Percentiles rank a stretch among this genome's conserved stretches.
phyloP scores from a whole-genome alignment of 305 asterid species.

The Fraxinus sp. region DNA sequence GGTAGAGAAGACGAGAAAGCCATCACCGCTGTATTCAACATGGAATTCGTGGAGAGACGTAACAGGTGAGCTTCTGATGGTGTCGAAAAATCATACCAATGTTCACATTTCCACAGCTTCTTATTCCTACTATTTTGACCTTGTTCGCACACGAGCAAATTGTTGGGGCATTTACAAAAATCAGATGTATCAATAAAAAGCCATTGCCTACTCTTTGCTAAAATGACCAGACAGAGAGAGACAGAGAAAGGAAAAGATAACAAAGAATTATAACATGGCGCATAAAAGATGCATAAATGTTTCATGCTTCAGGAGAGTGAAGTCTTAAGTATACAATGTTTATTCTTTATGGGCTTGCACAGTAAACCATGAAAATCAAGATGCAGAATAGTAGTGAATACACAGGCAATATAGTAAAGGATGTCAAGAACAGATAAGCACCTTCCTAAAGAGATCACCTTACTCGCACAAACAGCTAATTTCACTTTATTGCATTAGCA shows the following conservation, averaged over 20 bases:
- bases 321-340: background rate
- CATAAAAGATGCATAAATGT: background rate
- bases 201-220: background rate
- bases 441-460: background rate
- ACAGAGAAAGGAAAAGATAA: background rate
- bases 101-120: background rate
- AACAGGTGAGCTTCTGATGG: background rate
- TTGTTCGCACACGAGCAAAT: background rate
- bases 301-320: background rate
- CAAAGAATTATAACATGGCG: background rate
- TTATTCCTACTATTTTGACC: background rate
- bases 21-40: background rate
- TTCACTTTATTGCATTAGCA: background rate
- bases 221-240: background rate
- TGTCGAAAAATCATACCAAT: background rate
- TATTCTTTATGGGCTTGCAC: background rate
- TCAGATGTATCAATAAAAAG: background rate
- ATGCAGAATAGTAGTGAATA: background rate
- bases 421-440: background rate
- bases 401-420: background rate
- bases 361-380: background rate
- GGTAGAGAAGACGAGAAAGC: background rate
- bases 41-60: background rate
- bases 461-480: background rate
- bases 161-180: background rate